Evolutionary conservation across 495 filamentous ascomycete genomes (phyloP), one percentile per base, ranked within the genome.

Genomic region (Penicillium silybi): DNA sequence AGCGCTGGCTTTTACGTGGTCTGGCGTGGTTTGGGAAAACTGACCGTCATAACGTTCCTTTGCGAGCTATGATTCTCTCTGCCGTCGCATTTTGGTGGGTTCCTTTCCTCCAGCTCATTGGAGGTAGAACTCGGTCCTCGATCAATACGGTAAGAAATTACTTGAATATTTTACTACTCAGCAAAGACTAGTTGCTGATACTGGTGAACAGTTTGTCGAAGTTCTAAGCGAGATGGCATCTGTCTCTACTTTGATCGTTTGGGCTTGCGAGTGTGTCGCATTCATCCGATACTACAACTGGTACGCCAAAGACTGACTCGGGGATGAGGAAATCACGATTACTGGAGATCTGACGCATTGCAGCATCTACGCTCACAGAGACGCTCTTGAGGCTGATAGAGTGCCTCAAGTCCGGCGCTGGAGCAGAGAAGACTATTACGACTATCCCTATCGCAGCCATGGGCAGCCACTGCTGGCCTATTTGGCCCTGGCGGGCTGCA

Each of bases 391-490:
- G 35, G 15, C 4, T 2, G 35, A 38, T 6, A 16, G 16, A 16
- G 16, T 38, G 4, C n/a, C 50, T 15, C 43, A 37, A 58, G 41
- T 57, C 17, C 34, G 45, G 46, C 43, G 44, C 53, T 49, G 60
- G 53, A 22, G 52, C 56, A 11, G 3, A 23, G 23, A 18, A 5
- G 26, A 29, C 26, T 29, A 10, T 7, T 1, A 41, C 8, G 15
- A 26, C n/a, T 78, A 78, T 39, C 73, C 74, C 0, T 78, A 71
- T 43, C 64, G 65, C 41, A 66, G 65, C 42, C 68, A 76, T 37
- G 69, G 66, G 1, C 74, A 78, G 46, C 73, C 74, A 0, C 13
- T 73, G 2, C 56, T 66, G 1, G 66, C 66, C n/a, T 73, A 73
- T 38, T 8, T 67, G 0, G 68, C 72, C 0, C 41, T 78, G 1